Percentiles rank a stretch among this genome's conserved stretches.
Evolutionary conservation across 2,329 filamentous ascomycete species (phyloP).

Genomic region (Colletotrichum trifolii): DNA sequence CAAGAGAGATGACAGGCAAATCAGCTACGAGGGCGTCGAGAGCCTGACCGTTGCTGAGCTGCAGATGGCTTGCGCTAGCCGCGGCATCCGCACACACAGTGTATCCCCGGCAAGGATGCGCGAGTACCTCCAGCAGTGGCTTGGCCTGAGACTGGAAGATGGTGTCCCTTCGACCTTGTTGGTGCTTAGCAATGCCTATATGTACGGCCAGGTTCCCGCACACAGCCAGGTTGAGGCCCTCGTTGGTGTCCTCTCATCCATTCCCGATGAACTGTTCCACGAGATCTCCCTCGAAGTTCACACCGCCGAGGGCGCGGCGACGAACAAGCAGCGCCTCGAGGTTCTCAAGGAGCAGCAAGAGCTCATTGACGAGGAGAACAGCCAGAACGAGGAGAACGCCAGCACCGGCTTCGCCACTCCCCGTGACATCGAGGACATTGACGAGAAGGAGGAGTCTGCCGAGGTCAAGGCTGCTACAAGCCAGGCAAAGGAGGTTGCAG

Average conservation of each 20-base stretch:
- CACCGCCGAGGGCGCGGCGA: conserved; percentile 94
- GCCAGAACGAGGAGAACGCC: conserved; percentile 86
- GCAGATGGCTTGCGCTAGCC: conserved; percentile 90
- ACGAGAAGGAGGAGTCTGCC: conserved; percentile 85
- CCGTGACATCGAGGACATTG: conserved; percentile 90
- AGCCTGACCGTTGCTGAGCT: conserved; percentile 93
- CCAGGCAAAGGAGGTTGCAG: conserved; percentile 49
- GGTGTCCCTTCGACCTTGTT: conserved; percentile 96
- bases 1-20: conserved; percentile 96
- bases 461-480: conserved; percentile 53
- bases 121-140: conserved; percentile 91
- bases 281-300: conserved; percentile 99
- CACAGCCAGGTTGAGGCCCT: conserved; percentile 92
- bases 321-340: conserved; percentile 98
- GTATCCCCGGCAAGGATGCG: conserved; percentile 89
- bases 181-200: conserved; percentile 96
- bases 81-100: conserved; percentile 91
- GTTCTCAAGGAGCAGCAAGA: conserved; percentile 99
- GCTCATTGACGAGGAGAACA: conserved; percentile 95
- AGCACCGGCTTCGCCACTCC: conserved; percentile 79
- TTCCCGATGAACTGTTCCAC: conserved; percentile 98
- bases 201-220: conserved; percentile 93
- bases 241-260: conserved; percentile 90
- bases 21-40: conserved; percentile 92
- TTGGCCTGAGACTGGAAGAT: conserved; percentile 91